Percentiles rank a stretch among this genome's conserved stretches.
Evolutionary conservation across 768 basidiomycete genomes (phyloP).

Genomic region (Leccinellum rugosiceps): DNA sequence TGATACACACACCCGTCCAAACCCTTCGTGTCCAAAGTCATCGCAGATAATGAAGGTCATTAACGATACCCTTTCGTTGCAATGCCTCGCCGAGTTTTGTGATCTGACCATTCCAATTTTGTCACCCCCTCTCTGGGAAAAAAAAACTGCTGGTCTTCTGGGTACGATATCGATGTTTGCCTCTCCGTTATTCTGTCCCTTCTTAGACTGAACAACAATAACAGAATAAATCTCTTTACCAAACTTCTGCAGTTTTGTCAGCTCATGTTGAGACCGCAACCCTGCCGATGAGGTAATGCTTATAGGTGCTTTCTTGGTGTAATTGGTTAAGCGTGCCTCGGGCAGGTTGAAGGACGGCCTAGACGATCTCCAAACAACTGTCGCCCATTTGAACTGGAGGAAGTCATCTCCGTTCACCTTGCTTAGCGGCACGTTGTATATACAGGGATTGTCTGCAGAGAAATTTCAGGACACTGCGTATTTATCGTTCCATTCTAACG

Average conservation of each 20-base stretch:
- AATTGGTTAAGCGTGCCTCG: background rate
- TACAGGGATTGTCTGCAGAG: slow-evolving; percentile 26
- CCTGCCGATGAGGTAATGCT: slow-evolving; percentile 52
- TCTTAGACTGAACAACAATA: slow-evolving; percentile 4
- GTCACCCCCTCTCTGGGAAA: slow-evolving; percentile 42
- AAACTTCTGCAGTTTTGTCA: slow-evolving; percentile 56
- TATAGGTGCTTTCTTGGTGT: background rate
- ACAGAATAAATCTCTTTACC: slow-evolving; percentile 40
- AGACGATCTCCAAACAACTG: slow-evolving; percentile 44
- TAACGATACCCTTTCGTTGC: slow-evolving; percentile 63
- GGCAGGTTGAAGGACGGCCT: slow-evolving; percentile 34
- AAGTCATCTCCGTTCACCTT: slow-evolving; percentile 52
- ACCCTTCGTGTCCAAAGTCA: slow-evolving; percentile 25
- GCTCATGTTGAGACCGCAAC: slow-evolving; percentile 57
- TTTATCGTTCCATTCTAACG: slow-evolving; percentile 38
- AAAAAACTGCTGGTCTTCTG: slow-evolving; percentile 27
- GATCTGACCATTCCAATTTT: slow-evolving; percentile 52
- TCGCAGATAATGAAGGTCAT: slow-evolving; percentile 42
- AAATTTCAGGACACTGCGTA: slow-evolving; percentile 32
- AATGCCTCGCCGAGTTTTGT: slow-evolving; percentile 46
- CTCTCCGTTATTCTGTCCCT: slow-evolving; percentile 7
- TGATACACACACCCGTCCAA: slow-evolving; percentile 2
- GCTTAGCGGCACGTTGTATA: slow-evolving; percentile 54
- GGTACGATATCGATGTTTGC: slow-evolving; percentile 16
- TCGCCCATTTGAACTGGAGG: slow-evolving; percentile 49